These are phyloP conservation scores for Nasturtium officinale DNA, from an alignment of 345 rosid genomes.

Conservation along the genomic window DNA sequence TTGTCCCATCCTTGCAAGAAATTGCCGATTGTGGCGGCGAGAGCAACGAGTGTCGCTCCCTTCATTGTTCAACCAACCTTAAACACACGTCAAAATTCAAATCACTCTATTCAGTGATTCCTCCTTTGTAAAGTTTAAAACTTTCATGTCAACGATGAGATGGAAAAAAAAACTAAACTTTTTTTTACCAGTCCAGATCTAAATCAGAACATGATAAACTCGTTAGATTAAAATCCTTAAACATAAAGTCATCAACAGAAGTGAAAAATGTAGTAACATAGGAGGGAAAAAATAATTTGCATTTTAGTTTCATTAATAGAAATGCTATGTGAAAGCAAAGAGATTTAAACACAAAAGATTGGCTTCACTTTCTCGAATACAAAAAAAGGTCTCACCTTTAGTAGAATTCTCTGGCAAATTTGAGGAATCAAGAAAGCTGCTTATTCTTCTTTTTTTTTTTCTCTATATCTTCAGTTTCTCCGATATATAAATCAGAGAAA, in stretches of 20 bases:
- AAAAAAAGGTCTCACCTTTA: slow-evolving; percentile 39
- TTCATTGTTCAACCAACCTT: slow-evolving; percentile 55
- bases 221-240: not conserved
- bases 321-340: slow-evolving; percentile 20
- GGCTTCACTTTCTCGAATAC: slow-evolving; percentile 30
- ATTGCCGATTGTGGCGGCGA: slow-evolving; percentile 89
- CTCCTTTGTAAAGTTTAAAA: slow-evolving; percentile 4
- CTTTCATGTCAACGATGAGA: slow-evolving; percentile 20
- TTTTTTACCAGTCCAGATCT: slow-evolving; percentile 26
- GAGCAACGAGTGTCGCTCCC: slow-evolving; percentile 87
- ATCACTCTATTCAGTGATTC: slow-evolving; percentile 3
- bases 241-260: not conserved
- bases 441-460: slow-evolving; percentile 6
- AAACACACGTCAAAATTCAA: slow-evolving; percentile 17
- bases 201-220: not conserved
- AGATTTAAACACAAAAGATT: slow-evolving; percentile 10
- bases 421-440: slow-evolving; percentile 9
- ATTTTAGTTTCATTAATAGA: slow-evolving; percentile 9
- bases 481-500: slow-evolving; percentile 26
- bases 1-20: slow-evolving; percentile 99
- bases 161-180: not conserved
- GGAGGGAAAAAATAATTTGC: not conserved
- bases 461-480: not conserved
- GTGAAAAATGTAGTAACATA: slow-evolving; percentile 20
- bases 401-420: slow-evolving; percentile 16